Conservation (phyloP, 116 monocot genomes). For the Posidonia oceanica region DNA sequence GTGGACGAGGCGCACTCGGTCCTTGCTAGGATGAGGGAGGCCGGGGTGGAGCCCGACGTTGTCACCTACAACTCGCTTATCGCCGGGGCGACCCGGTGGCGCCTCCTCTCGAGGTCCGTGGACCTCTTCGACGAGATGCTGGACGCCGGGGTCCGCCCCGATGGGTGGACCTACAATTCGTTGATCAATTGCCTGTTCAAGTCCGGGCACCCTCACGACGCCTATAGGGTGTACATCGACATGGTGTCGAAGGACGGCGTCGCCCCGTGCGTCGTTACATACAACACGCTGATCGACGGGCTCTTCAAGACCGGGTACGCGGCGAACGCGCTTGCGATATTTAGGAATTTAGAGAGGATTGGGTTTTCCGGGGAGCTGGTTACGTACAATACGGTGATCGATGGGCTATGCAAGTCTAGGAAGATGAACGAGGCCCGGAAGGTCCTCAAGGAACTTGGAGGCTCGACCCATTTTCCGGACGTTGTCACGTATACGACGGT, state of each 20-base stretch:
- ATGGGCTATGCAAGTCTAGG: conserved; percentile 70
- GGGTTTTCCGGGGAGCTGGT: conserved; percentile 48
- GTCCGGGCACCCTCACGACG: conserved; percentile 46
- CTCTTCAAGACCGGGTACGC: conserved; percentile 69
- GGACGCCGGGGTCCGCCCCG: conserved; percentile 35
- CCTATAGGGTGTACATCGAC: conserved; percentile 40
- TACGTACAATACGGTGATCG: conserved; percentile 74
- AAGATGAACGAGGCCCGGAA: conserved; percentile 33
- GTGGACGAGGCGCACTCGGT: conserved; percentile 43
- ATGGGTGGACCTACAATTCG: conserved; percentile 72
- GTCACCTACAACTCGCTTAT: conserved; percentile 88
- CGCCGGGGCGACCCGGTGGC: conserved; percentile 30
- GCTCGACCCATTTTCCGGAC: conserved; percentile 43
- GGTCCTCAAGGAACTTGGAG: conserved; percentile 46
- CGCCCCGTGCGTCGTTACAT: conserved; percentile 48
- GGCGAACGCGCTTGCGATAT: conserved; percentile 40
- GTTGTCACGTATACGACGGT: conserved; percentile 71
- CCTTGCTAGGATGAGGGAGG: conserved; percentile 60
- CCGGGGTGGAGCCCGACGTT: conserved; percentile 58
- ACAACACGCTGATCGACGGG: conserved; percentile 73
- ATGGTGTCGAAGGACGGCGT: conserved; percentile 41
- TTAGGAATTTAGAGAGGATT: conserved; percentile 35
- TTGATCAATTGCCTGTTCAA: conserved; percentile 77
- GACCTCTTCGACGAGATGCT: conserved; percentile 77
- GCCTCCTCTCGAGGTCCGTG: conserved; percentile 23